These are phyloP conservation scores for Aspergillus carlsbadensis DNA, from an alignment of 495 filamentous ascomycete species.

Conservation along the genomic window DNA sequence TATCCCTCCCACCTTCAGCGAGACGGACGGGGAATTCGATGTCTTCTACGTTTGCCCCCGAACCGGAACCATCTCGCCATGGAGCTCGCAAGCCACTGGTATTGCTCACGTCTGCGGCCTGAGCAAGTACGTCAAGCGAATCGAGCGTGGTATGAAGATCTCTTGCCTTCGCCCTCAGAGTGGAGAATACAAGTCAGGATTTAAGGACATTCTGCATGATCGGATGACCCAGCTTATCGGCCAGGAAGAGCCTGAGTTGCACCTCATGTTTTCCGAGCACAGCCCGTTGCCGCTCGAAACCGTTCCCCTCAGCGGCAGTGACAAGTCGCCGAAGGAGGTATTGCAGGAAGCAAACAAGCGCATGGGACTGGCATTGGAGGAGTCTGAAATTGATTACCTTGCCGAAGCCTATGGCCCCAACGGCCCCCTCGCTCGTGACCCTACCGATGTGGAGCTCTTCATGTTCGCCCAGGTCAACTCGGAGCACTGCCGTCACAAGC, in stretches of 20 bases:
- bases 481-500: constrained; percentile 65
- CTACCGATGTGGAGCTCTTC: constrained; percentile 92
- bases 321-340: constrained; percentile 61
- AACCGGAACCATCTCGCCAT: constrained; percentile 84
- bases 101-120: constrained; percentile 92
- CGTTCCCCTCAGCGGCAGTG: constrained; percentile 65
- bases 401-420: constrained; percentile 77
- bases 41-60: constrained; percentile 75
- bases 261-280: constrained; percentile 76
- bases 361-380: constrained; percentile 82
- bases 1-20: constrained; percentile 42
- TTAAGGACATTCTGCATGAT: constrained; percentile 76
- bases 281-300: constrained; percentile 66
- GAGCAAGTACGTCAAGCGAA: constrained; percentile 67
- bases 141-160: constrained; percentile 80
- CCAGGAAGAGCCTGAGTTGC: constrained; percentile 61
- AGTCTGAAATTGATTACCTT: constrained; percentile 90
- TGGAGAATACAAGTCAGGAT: constrained; percentile 49
- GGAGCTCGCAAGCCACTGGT: constrained; percentile 93
- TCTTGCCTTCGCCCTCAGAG: constrained; percentile 48
- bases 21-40: constrained; percentile 42
- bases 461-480: constrained; percentile 95
- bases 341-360: constrained; percentile 79
- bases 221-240: constrained; percentile 88
- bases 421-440: constrained; percentile 63